These are phyloP conservation scores for Plasmodium gonderi DNA, from an alignment of 169 alveolate genomes.

Conservation along the genomic window DNA sequence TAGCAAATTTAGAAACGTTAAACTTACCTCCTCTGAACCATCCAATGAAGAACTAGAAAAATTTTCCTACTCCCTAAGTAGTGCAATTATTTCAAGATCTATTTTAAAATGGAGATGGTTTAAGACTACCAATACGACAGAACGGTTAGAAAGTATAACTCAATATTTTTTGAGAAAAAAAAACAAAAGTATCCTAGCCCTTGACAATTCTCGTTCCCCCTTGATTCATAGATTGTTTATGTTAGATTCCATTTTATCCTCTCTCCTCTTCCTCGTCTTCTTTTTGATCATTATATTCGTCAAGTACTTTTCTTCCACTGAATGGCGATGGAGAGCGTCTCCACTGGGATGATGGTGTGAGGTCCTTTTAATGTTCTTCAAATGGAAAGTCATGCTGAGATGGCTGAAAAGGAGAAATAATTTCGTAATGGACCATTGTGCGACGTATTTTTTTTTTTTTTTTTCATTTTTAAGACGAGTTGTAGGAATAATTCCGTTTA, in stretches of 20 bases:
- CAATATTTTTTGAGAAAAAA: conserved; percentile 61
- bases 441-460: too few relatives aligned
- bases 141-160: conserved; percentile 66
- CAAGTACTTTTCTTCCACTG: conserved; percentile 32
- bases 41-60: conserved; percentile 54
- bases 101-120: conserved; percentile 57
- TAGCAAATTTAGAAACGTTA: conserved; percentile 39
- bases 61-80: conserved; percentile 48
- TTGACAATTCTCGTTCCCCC: conserved; percentile 66
- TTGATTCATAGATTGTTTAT: conserved; percentile 49
- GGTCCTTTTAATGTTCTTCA: too few relatives aligned
- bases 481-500: too few relatives aligned
- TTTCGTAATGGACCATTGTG: too few relatives aligned
- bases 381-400: too few relatives aligned
- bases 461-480: too few relatives aligned
- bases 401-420: too few relatives aligned
- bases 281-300: conserved; percentile 15
- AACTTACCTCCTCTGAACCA: conserved; percentile 58
- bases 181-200: conserved; percentile 58
- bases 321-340: too few relatives aligned
- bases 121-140: conserved; percentile 50
- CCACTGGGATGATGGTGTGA: too few relatives aligned
- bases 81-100: conserved; percentile 64
- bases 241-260: conserved; percentile 63
- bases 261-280: conserved; percentile 20